Base-by-base conservation (phyloP, 495 filamentous ascomycete genomes). In the Bathelium albidoporum region DNA sequence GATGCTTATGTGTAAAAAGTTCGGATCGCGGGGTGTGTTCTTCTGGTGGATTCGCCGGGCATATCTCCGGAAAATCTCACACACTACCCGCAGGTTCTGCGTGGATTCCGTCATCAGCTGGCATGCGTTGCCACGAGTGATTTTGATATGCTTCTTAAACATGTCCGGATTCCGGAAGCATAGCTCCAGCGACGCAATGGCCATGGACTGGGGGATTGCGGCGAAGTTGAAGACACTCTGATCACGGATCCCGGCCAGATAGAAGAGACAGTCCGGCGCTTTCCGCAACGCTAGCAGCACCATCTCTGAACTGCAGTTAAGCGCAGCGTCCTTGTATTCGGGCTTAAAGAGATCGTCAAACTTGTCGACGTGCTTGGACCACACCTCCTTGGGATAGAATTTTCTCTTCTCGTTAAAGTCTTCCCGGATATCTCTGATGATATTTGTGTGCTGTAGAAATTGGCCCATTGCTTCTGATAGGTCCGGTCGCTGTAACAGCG, bases 201-300 rank as follows among this genome's bases (percentile, higher is more conserved):
- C 94, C 94, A 98, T 98, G 64, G 86, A 79, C 75, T 98, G 94
- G n/a, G 94, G 94, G 68, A 98, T 98, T 49, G 95, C 93, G 49
- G 90, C 90, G 73, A 98, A 98, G 80, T 98, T 97, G 87, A 98
- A 98, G n/a, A 96, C 91, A 73, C 89, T 94, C 77, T 97, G 94
- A 74, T 98, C 94, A 63, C 88, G 89, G 52, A 97, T 82, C 24
- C 91, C 95, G 26, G 95, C 95, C 77, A 98, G 89, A 79, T 98
- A 98, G 79, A 91, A 97, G 10, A 98, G 78, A 75, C 92, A 97
- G 69, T 97, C 90, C 65, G 95, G 90, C 32, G 85, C 90, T 67
- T 96, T 91, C 72, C 84, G 81, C 55, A 98, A 82, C 22, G 92
- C 87, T 62, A 93, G 89, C 43, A 97, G 78, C 24, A 96, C 85